Evolutionary conservation across 768 basidiomycete species (phyloP), one percentile per base, ranked within the genome.

Genomic region (Suillus placidus): DNA sequence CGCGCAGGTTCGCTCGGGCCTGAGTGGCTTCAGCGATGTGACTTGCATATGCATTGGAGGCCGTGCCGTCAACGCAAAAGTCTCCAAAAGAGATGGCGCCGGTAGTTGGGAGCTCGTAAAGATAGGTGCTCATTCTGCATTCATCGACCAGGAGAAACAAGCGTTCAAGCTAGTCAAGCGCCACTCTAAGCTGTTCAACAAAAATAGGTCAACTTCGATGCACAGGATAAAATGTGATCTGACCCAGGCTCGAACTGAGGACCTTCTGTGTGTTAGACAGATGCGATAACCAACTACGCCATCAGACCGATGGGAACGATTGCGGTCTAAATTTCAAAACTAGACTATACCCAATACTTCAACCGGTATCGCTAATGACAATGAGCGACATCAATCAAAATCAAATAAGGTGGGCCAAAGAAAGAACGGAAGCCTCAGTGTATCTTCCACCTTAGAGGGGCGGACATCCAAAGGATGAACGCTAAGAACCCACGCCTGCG

Each of bases 61-160:
- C 62, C 40, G 82, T 87, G 35, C 84, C 80, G 71, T 95, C 94
- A 32, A 83, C 71, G 68, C 87, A 88, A 65, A 93, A 82, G 52
- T 92, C 88, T 6, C 87, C 82, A 76, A 95, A 96, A 6, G 92
- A 89, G 61, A 96, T 77, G 0, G 91, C 84, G 10, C 91, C 78
- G 0, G 97, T 97, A 0, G 94, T 96, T 1, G 95, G 92, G 16
- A 97, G 82, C 60, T 95, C 90, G 77, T 90, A 95, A 66, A 88
- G 74, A 70, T 88, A 90, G 80, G 82, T 85, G 68, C 71, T 75
- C 79, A 83, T 81, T 54, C 42, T 14, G 16, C 57, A 34, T 26
- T 43, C 32, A 61, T 35, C 40, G 3, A 26, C 9, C 14, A 20
- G 35, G 26, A 60, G 16, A 58, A 58, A 40, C 23, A 58, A 26